Base-by-base conservation (phyloP, 2,329 filamentous ascomycete genomes). In the Calonectria hongkongensis region DNA sequence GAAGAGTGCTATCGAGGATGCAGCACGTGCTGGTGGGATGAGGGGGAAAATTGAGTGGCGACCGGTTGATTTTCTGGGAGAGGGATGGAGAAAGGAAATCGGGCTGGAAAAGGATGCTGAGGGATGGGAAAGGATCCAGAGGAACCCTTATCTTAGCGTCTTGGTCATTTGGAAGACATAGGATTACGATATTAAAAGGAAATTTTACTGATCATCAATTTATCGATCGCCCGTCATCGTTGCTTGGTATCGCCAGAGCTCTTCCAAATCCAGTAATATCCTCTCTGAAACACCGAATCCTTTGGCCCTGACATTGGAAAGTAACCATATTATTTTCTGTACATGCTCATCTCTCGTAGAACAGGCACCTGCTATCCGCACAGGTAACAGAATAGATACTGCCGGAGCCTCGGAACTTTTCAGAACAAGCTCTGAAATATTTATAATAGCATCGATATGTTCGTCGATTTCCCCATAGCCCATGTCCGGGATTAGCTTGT, bases 261-360 rank as follows among this genome's bases (percentile, higher is more conserved):
- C 74, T 2, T 68, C 18, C 18, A 82, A 65, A 13, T 82, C 80
- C 2, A 51, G 4, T 1, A 48, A 66, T 5, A 82, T 77, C 25
- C 74, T 75, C 1, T 75, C 71, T 0, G 80, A 77, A 0, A 81
- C 76, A 1, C 78, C 36, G 1, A 81, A 82, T 2, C 81, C 80
- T 12, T 73, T 70, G 2, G 66, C 66, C 13, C 76, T 70, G 2
- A 82, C 64, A 0, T 28, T 45, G 4, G 51, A 10, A 0, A 82
- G 73, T 0, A 77, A 0, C 0, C 12, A 33, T 0, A 76, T 0
- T 4, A 77, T 25, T 3, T 18, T 64, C 0, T 21, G 2, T 4
- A 60, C 77, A 16, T 71, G 16, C 1, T 33, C 13, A 0, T 15
- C 0, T 10, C 0, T 0, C 27, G 16, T 0, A 1, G 28, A 1